phyloP scores from a whole-genome alignment of 192 early-diverging fungal species.

The Chytriomyces hyalinus region DNA sequence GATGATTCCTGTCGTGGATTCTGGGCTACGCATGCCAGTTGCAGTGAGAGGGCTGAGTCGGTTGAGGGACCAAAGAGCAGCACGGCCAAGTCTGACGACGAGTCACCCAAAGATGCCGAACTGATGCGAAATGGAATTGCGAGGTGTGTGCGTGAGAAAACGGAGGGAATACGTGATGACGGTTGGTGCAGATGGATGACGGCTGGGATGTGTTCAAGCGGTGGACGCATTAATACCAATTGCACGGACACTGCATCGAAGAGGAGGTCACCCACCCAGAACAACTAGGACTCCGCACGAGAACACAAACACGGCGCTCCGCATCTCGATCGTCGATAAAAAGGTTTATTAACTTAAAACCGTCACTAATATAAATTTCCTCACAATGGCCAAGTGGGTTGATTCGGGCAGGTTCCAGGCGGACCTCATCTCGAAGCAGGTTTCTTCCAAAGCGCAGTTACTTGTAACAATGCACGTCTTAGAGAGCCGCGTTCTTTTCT shows the following conservation, averaged over 20 bases:
- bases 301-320: slow-evolving; percentile 1
- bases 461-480: not conserved
- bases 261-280: not conserved
- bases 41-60: not conserved
- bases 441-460: not conserved
- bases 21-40: slow-evolving; percentile 11
- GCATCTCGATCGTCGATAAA: not conserved
- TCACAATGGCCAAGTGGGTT: not conserved
- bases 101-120: too few species aligned
- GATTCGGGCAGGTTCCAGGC: not conserved
- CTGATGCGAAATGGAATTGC: slow-evolving; percentile 5
- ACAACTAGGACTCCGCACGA: not conserved
- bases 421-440: not conserved
- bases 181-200: slow-evolving; percentile 20
- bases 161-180: not conserved
- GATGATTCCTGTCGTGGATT: not conserved
- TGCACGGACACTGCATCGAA: not conserved
- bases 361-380: too few species aligned
- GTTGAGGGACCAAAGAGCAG: not conserved
- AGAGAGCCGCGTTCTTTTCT: not conserved
- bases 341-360: too few species aligned
- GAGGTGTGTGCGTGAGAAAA: not conserved
- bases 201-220: not conserved
- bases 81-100: not conserved
- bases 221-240: not conserved